Evolutionary conservation across 148 eudicot species (phyloP), one percentile per base, ranked within the genome.

Genomic region (Gaultheria prostrata): DNA sequence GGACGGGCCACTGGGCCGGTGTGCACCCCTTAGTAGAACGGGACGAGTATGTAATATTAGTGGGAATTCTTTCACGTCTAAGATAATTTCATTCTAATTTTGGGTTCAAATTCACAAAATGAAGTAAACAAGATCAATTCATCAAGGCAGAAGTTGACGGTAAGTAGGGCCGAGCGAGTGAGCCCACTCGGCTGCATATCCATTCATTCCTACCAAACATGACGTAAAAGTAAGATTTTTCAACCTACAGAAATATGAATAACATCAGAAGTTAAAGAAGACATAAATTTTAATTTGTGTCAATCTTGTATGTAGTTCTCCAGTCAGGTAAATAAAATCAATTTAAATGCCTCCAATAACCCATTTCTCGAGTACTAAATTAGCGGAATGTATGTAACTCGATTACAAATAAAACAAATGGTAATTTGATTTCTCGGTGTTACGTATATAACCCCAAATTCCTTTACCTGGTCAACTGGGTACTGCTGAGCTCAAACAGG

Each of bases 391-490:
- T 61, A 28, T 18, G 61, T 30, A 76, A 80, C 73, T 45, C 12
- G 77, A 76, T 77, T 61, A 76, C 72, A 83, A 61, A 79, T 39
- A 24, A 63, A 80, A 61, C 74, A 77, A 80, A 80, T 43, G 21
- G 48, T 17, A 46, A 17, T 39, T 6, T 67, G 57, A 28, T 26
- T 45, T 20, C n/a, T 49, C 74, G 61, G 63, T 49, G 53, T 77
- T 65, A 35, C 45, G 33, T 15, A 21, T 11, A 75, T 14, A 77
- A 45, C 65, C 45, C 53, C 65, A 83, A 63, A 48, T 20, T 83
- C n/a, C 32, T 30, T 74, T 83, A 46, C 75, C 76, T 26, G 70
- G 78, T 6, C 35, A 32, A 33, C 57, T 63, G 51, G 65, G 26
- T 20, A 14, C 82, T 0, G 3, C 43, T 46, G 8, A 30, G 72